phyloP scores from a whole-genome alignment of 2,329 filamentous ascomycete genomes.

The Colletotrichum sp. region DNA sequence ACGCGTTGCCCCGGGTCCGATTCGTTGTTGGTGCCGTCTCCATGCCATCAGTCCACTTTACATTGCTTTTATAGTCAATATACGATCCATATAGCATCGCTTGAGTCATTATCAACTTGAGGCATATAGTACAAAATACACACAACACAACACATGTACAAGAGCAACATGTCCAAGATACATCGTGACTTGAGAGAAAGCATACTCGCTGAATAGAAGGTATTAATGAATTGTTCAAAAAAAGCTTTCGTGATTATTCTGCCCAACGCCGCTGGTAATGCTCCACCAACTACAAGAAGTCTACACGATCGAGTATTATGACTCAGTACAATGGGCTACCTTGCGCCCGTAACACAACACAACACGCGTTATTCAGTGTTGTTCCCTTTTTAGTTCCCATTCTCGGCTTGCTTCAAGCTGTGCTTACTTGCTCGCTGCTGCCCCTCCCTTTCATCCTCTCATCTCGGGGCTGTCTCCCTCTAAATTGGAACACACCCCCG shows the following conservation, averaged over 20 bases:
- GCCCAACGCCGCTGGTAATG: neutral
- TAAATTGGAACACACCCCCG: neutral
- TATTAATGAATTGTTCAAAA: neutral
- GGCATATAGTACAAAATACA: neutral
- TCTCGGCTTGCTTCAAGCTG: neutral
- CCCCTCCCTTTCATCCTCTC: neutral
- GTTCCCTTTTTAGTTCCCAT: neutral
- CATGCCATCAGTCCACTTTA: neutral
- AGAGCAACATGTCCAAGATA: neutral
- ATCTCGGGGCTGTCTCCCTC: neutral
- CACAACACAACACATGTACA: neutral
- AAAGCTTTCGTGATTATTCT: neutral
- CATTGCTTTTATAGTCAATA: neutral
- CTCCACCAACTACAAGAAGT: neutral
- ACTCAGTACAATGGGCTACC: conserved; percentile 18
- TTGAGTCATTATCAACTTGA: neutral
- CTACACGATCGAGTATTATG: conserved; percentile 18
- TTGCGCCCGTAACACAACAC: neutral
- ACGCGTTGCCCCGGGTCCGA: neutral
- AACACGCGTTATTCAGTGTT: neutral
- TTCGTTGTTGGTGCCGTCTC: neutral
- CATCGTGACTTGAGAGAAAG: neutral
- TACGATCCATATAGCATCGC: neutral
- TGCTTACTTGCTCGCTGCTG: neutral
- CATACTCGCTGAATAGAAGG: neutral